Base-by-base conservation (phyloP, 75 land plant genomes). In the Chamaecyparis obtusa region DNA sequence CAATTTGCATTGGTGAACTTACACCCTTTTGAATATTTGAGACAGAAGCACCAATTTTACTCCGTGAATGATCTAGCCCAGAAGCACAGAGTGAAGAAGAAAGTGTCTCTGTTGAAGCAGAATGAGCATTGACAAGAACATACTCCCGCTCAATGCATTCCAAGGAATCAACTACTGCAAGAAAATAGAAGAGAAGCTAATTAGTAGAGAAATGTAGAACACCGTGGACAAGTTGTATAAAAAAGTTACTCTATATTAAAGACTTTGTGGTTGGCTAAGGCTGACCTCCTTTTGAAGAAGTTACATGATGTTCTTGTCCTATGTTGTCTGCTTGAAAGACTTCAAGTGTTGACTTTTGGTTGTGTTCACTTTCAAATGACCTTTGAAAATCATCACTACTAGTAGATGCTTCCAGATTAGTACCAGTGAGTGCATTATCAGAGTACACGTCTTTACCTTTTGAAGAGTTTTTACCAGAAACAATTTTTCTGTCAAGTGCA, bases 61-160 rank as follows among this genome's bases (percentile, higher is more conserved):
- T 85, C 33, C 85, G 87, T 9, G 86, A 89, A 57, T 90, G 91
- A 51, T 55, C 85, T 86, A 88, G 86, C 82, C 80, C 88, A 37
- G 92, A 91, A 75, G 87, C 90, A 92, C 93, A 87, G 39, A 89
- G 86, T 60, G 94, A 89, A 16, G 91, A 90, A 83, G 95, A 92
- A 55, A 91, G 90, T 2, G 57, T 76, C 10, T 95, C 98, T 76
- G 91, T 78, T 1, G 95, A 89, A 21, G 96, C 74, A 46, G 75
- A 13, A n/a, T 87, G 95, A 67, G 92, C 93, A 60, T 93, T 87
- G 13, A 97, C 98, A 87, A 97, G 67, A 41, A 97, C 99, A 92
- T 97, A 97, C 84, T 97, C 99, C 83, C 90, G 93, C 88, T 95
- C 99, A 87, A 95, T 91, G 49, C 86, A 89, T 86, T 97, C 99